A percentile compares a stretch with the other conserved stretches of the same genome.
Evolutionary conservation across 352 stramenopile species (phyloP).

Genomic region (Phytophthora ramorum): DNA sequence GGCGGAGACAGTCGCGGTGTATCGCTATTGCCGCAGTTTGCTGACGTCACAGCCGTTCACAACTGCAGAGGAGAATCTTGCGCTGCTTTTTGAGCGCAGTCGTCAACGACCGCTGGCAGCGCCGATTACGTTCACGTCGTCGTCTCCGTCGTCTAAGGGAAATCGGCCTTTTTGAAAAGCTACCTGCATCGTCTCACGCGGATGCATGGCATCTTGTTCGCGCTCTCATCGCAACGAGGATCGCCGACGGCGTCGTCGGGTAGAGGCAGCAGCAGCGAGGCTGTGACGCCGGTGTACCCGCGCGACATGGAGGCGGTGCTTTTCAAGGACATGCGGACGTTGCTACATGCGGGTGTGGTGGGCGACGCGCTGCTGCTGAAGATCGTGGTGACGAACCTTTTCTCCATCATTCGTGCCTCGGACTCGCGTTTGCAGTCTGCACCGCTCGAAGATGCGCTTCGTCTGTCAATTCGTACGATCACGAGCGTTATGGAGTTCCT

Average conservation of each 20-base stretch:
- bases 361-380: slow-evolving; percentile 85
- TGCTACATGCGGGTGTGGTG: slow-evolving; percentile 66
- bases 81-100: slow-evolving; percentile 88
- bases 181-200: slow-evolving; percentile 87
- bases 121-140: slow-evolving; percentile 45
- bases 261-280: slow-evolving; percentile 14
- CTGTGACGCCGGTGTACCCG: slow-evolving; percentile 46
- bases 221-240: slow-evolving; percentile 42
- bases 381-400: slow-evolving; percentile 81
- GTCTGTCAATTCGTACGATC: slow-evolving; percentile 56
- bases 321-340: slow-evolving; percentile 60
- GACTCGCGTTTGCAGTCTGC: slow-evolving; percentile 27
- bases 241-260: slow-evolving; percentile 24
- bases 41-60: slow-evolving; percentile 86
- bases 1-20: slow-evolving; percentile 91
- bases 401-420: slow-evolving; percentile 60
- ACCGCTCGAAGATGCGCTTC: slow-evolving; percentile 54
- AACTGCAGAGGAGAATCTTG: slow-evolving; percentile 90
- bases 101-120: slow-evolving; percentile 70
- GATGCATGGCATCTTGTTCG: slow-evolving; percentile 88
- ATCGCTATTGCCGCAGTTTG: slow-evolving; percentile 90
- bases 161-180: slow-evolving; percentile 86
- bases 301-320: slow-evolving; percentile 74
- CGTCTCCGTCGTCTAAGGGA: slow-evolving; percentile 65
- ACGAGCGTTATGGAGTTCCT: slow-evolving; percentile 64